Percentiles rank a stretch among this genome's conserved stretches.
These are phyloP conservation scores for Porphyrellus sp. DNA, from an alignment of 1,284 basidiomycete species.

Conservation along the genomic window DNA sequence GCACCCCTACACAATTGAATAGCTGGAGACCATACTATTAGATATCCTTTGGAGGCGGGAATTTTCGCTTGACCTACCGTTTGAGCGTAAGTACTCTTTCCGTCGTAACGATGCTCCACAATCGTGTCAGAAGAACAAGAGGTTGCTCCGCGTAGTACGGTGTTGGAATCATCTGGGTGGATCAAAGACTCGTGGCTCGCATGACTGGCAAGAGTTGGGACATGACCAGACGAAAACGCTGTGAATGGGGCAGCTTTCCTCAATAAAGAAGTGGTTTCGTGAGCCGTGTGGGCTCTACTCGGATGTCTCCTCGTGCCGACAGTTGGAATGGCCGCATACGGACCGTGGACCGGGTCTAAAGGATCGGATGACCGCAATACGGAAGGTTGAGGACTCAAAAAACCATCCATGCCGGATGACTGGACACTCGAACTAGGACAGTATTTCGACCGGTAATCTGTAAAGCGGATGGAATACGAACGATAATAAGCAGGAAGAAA, in stretches of 20 bases:
- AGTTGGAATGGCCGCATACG: constrained; percentile 40
- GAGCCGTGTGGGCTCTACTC: neutral
- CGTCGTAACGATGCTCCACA: constrained; percentile 36
- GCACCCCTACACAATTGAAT: constrained; percentile 85
- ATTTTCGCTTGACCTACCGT: constrained; percentile 51
- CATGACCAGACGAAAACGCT: constrained; percentile 8
- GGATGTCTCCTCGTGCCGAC: constrained; percentile 36
- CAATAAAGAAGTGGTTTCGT: constrained; percentile 44
- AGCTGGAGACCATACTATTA: constrained; percentile 47
- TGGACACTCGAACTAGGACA: constrained; percentile 58
- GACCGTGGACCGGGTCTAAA: constrained; percentile 11
- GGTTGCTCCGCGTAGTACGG: neutral
- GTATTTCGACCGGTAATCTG: constrained; percentile 63
- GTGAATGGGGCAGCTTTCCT: constrained; percentile 39
- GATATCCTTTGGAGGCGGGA: neutral
- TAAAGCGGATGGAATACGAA: constrained; percentile 5
- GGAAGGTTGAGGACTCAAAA: constrained; percentile 34
- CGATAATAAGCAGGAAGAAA: constrained; percentile 14
- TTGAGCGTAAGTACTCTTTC: constrained; percentile 78
- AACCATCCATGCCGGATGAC: constrained; percentile 42
- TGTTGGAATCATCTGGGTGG: neutral
- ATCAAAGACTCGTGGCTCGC: neutral
- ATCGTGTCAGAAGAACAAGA: constrained; percentile 16
- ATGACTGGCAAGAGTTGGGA: neutral
- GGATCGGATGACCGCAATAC: constrained; percentile 23